Conservation (phyloP, 257 asterid genomes). For the Mitragyna speciosa region DNA sequence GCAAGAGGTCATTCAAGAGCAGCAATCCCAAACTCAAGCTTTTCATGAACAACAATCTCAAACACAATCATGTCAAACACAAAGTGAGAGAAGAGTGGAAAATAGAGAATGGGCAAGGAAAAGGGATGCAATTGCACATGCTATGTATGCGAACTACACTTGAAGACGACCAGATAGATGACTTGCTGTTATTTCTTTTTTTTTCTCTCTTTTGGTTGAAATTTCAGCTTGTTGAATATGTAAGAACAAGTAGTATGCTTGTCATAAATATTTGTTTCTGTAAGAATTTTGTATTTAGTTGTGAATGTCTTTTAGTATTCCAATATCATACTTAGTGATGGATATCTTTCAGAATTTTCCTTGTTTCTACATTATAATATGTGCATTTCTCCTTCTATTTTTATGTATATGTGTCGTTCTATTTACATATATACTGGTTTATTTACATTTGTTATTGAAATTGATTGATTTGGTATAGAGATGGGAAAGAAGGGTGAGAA, state of each 20-base stretch:
- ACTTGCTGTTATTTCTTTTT: background rate
- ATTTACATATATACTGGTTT: too few relatives aligned
- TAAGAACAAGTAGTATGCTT: background rate
- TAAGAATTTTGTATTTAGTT: too few relatives aligned
- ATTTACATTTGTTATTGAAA: background rate
- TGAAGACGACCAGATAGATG: background rate
- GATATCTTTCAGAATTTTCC: background rate
- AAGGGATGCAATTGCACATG: constrained; percentile 1
- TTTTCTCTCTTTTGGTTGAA: too few relatives aligned
- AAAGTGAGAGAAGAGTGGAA: background rate
- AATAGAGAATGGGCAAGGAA: constrained; percentile 2
- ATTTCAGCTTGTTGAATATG: background rate
- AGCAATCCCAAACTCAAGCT: background rate
- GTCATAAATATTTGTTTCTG: background rate
- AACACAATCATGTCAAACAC: too few relatives aligned
- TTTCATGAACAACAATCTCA: too few relatives aligned
- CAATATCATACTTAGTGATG: background rate
- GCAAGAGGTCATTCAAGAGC: too few relatives aligned
- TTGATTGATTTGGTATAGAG: background rate
- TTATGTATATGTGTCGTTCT: too few relatives aligned
- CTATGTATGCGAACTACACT: background rate
- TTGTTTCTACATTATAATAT: background rate
- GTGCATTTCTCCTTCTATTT: background rate
- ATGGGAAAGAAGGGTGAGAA: background rate
- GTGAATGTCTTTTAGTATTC: background rate